A percentile compares a stretch with the other conserved stretches of the same genome.
These are phyloP conservation scores for Hymenotorrendiella dingleyae DNA, from an alignment of 2,329 filamentous ascomycete species.

Conservation along the genomic window DNA sequence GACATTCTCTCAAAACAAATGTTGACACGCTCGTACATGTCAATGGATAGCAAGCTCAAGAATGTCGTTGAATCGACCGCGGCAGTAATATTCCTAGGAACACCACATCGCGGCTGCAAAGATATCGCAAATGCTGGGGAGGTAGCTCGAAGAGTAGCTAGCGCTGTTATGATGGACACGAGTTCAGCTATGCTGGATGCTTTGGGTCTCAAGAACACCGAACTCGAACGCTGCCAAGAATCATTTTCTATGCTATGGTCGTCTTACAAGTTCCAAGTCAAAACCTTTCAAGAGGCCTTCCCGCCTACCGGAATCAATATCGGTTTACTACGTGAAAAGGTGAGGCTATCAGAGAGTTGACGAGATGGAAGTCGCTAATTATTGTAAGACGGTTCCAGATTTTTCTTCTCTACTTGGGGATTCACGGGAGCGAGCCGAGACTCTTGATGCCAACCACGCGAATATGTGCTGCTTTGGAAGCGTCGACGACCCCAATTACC, in stretches of 20 bases:
- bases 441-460: constrained; percentile 35
- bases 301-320: neutral
- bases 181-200: constrained; percentile 3
- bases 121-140: constrained; percentile 17
- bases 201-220: constrained; percentile 13
- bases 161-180: constrained; percentile 9
- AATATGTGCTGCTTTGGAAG: constrained; percentile 37
- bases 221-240: constrained; percentile 16
- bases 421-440: constrained; percentile 28
- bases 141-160: constrained; percentile 16
- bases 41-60: neutral
- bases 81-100: constrained; percentile 27
- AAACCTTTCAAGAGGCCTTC: constrained; percentile 15
- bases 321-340: constrained; percentile 4
- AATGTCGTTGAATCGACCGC: constrained; percentile 8
- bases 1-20: neutral
- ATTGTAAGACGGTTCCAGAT: constrained; percentile 7
- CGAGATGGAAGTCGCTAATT: neutral
- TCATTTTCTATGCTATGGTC: constrained; percentile 10
- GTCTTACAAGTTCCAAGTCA: constrained; percentile 8
- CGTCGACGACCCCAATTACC: constrained; percentile 24
- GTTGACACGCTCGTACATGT: neutral
- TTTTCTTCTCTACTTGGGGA: constrained; percentile 25
- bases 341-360: neutral
- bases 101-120: constrained; percentile 27